Conservation (phyloP, 306 rosid species). For the Prinsepia uniflora region DNA sequence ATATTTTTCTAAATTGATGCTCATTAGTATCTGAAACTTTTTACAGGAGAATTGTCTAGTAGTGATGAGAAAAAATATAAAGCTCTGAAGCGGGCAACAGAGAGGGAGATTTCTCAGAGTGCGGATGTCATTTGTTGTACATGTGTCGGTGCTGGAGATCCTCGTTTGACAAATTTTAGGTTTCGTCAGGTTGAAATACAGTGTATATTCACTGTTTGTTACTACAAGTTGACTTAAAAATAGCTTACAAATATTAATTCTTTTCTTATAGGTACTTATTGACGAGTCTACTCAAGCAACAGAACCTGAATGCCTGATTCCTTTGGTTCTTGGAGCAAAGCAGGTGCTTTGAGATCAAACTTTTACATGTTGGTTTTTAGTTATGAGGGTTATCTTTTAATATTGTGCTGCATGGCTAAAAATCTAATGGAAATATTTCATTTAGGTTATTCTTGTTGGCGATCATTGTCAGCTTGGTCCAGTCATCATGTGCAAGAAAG, state of each 20-base stretch:
- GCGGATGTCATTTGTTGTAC: conserved; percentile 99
- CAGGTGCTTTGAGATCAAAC: conserved; percentile 51
- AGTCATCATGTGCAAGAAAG: conserved; percentile 99
- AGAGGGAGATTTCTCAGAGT: conserved; percentile 99
- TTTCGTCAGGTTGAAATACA: conserved; percentile 83
- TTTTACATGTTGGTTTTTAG: neutral
- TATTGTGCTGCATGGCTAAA: neutral
- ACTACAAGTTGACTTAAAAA: conserved; percentile 8
- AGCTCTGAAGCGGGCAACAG: conserved; percentile 97
- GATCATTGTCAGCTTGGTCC: conserved; percentile 99
- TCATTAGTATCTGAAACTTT: conserved; percentile 6
- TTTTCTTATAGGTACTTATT: conserved; percentile 71
- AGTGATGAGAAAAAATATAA: conserved; percentile 97
- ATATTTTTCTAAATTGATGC: conserved; percentile 1
- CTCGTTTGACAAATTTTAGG: conserved; percentile 92
- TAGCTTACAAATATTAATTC: conserved; percentile 19
- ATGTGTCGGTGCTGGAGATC: conserved; percentile 99
- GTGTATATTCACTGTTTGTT: conserved; percentile 8
- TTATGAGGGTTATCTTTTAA: neutral
- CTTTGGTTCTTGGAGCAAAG: conserved; percentile 98
- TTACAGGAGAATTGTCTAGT: conserved; percentile 90
- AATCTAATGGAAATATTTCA: conserved; percentile 23
- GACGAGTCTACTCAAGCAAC: conserved; percentile 99
- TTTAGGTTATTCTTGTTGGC: conserved; percentile 94
- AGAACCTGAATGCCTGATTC: conserved; percentile 98